A percentile compares a stretch with the other conserved stretches of the same genome.
Evolutionary conservation across 1,139 yeast genomes (phyloP).

Genomic region (Pichia cactophila): DNA sequence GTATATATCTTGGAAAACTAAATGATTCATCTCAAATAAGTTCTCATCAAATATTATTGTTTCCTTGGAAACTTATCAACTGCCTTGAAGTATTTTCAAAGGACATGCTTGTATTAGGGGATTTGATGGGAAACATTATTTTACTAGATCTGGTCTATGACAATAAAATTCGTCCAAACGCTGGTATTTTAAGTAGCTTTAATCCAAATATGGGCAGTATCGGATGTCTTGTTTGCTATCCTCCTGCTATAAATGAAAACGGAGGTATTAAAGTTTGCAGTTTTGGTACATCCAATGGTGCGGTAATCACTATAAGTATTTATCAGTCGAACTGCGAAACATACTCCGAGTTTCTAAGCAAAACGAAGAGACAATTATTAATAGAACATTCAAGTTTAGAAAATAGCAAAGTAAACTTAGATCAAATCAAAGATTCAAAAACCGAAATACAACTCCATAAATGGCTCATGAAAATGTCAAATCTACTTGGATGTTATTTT

Average conservation of each 20-base stretch:
- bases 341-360: neutral
- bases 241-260: neutral
- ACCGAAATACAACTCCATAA: neutral
- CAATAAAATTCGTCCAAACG: neutral
- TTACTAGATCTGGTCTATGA: conserved; percentile 4
- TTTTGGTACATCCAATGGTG: conserved; percentile 8
- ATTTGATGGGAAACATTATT: conserved; percentile 7
- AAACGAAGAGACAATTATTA: neutral
- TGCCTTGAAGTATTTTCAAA: conserved; percentile 7
- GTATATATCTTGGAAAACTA: conserved; percentile 3
- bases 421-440: neutral
- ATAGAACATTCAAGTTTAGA: neutral
- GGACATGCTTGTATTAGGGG: conserved; percentile 8
- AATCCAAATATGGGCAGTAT: conserved; percentile 3
- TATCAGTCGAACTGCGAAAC: neutral
- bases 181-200: conserved; percentile 1
- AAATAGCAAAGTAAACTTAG: neutral
- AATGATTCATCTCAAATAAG: neutral
- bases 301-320: neutral
- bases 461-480: neutral
- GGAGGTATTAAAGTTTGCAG: neutral
- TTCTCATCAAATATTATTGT: neutral
- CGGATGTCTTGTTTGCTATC: conserved; percentile 1
- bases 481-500: neutral
- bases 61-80: conserved; percentile 7